These are phyloP conservation scores for Escallonia herrerae DNA, from an alignment of 129 eudicot genomes.

Conservation along the genomic window DNA sequence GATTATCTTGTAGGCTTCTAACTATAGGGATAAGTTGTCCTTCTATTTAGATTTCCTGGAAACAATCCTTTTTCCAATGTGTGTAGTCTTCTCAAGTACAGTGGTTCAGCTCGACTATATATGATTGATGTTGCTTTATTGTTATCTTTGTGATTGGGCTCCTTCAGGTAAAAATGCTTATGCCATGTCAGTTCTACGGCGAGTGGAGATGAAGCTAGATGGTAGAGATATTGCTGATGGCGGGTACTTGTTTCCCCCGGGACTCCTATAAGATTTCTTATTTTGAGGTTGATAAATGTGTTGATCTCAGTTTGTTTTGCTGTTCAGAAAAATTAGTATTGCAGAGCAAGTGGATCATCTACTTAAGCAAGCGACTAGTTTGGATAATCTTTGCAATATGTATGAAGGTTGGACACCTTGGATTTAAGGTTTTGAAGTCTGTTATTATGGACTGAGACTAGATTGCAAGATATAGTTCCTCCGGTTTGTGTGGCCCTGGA, in stretches of 20 bases:
- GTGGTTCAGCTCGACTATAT: too few species aligned
- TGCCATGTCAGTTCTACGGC: conserved; percentile 85
- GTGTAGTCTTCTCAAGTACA: too few species aligned
- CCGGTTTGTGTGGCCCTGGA: not conserved
- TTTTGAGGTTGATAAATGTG: conserved; percentile 1
- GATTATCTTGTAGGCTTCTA: too few species aligned
- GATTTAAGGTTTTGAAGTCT: conserved; percentile 48
- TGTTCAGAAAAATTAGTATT: conserved; percentile 65
- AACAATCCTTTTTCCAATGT: too few species aligned
- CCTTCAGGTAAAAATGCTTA: conserved; percentile 76
- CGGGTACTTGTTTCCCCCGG: conserved; percentile 47
- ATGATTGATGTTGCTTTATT: not conserved
- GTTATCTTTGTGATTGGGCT: not conserved
- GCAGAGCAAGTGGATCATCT: conserved; percentile 92
- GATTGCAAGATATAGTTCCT: not conserved
- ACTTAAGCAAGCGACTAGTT: conserved; percentile 91
- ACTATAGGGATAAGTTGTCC: too few species aligned
- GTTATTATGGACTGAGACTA: not conserved
- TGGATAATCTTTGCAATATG: conserved; percentile 98
- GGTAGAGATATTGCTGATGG: conserved; percentile 78
- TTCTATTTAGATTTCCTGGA: too few species aligned
- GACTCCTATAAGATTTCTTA: not conserved
- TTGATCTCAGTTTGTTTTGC: conserved; percentile 1
- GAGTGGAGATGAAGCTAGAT: conserved; percentile 89
- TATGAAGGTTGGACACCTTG: conserved; percentile 99